A percentile compares a stretch with the other conserved stretches of the same genome.
These are phyloP conservation scores for Zizania latifolia DNA, from an alignment of 176 grass and related monocot species.

Conservation along the genomic window DNA sequence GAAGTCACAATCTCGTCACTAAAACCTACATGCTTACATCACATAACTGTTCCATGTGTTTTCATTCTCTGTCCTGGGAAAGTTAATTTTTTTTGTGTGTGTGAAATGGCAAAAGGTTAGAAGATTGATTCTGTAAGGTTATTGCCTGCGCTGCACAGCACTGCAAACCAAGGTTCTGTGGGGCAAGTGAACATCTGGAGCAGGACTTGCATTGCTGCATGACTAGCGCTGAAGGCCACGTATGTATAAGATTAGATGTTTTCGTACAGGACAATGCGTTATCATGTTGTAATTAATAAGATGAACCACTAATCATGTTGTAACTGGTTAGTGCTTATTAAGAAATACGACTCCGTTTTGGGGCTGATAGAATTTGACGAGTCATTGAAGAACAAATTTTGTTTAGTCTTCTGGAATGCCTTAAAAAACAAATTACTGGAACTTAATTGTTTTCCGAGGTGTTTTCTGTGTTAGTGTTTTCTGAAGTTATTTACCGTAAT, in stretches of 20 bases:
- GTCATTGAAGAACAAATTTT: no score
- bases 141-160: background rate
- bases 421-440: no score
- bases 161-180: background rate
- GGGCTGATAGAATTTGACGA: no score
- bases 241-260: constrained; percentile 2
- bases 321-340: background rate
- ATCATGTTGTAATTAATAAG: background rate
- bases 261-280: constrained; percentile 11
- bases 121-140: constrained; percentile 36
- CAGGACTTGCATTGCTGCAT: background rate
- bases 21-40: background rate
- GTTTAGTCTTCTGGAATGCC: no score
- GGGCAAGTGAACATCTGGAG: background rate
- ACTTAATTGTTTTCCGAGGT: no score
- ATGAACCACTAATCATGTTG: background rate
- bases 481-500: no score
- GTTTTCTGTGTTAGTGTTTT: no score
- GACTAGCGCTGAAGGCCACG: background rate
- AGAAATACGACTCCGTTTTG: no score
- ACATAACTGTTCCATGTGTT: background rate
- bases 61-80: background rate
- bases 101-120: constrained; percentile 28
- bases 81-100: background rate
- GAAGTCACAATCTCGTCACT: background rate